phyloP scores from a whole-genome alignment of 371 early-diverging fungal species.

The Rhizopus delemar region DNA sequence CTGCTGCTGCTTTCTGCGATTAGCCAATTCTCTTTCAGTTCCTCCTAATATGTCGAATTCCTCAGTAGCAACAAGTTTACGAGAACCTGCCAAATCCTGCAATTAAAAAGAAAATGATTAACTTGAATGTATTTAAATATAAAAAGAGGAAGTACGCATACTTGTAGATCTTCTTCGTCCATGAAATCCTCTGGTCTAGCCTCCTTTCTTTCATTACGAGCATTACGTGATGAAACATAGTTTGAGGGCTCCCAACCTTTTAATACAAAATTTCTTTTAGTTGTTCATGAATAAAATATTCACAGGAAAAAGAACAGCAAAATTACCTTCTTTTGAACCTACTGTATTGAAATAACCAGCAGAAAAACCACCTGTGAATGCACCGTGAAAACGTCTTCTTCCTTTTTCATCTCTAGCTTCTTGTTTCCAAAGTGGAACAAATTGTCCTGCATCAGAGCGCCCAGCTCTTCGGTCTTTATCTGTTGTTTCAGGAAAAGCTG shows the following conservation, averaged over 20 bases:
- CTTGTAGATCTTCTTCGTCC: slow-evolving; percentile 90
- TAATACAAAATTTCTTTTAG: neutral
- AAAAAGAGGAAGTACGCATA: slow-evolving; percentile 11
- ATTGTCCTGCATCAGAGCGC: slow-evolving; percentile 47
- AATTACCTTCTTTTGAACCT: slow-evolving; percentile 90
- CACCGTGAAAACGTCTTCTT: slow-evolving; percentile 87
- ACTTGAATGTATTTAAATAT: neutral
- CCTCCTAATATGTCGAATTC: slow-evolving; percentile 72
- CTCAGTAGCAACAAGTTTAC: slow-evolving; percentile 62
- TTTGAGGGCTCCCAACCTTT: slow-evolving; percentile 78
- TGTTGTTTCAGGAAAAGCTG: slow-evolving; percentile 53
- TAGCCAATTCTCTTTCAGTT: slow-evolving; percentile 61
- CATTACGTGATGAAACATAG: slow-evolving; percentile 66
- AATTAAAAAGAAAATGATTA: neutral
- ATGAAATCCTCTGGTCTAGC: slow-evolving; percentile 81
- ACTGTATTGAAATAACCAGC: slow-evolving; percentile 95
- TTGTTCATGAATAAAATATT: neutral
- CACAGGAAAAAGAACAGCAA: neutral
- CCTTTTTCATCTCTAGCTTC: slow-evolving; percentile 81
- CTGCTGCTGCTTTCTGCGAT: slow-evolving; percentile 47
- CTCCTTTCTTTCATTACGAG: slow-evolving; percentile 46
- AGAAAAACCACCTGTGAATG: slow-evolving; percentile 92
- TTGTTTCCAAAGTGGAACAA: slow-evolving; percentile 59
- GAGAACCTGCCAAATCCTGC: slow-evolving; percentile 52
- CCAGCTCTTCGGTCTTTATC: slow-evolving; percentile 46